These are phyloP conservation scores for Penicillium sp. DNA, from an alignment of 2,329 filamentous ascomycete species.

Conservation along the genomic window DNA sequence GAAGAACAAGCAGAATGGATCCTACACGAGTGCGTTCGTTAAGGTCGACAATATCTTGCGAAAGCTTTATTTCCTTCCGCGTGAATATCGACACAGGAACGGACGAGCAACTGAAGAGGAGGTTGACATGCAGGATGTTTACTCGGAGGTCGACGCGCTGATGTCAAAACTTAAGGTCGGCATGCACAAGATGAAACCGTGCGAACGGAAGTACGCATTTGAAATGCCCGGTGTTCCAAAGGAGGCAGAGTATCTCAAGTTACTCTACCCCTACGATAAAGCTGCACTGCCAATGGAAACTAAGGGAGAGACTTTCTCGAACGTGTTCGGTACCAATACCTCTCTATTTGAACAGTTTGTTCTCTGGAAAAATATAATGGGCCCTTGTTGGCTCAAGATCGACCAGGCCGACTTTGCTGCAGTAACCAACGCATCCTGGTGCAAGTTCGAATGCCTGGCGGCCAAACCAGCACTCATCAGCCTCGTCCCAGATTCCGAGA, in stretches of 20 bases:
- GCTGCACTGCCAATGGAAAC: constrained; percentile 67
- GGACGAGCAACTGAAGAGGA: constrained; percentile 72
- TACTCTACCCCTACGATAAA: constrained; percentile 93
- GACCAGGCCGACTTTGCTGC: constrained; percentile 77
- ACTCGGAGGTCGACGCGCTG: constrained; percentile 79
- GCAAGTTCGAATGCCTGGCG: constrained; percentile 87
- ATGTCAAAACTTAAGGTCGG: constrained; percentile 84
- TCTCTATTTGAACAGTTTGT: constrained; percentile 97
- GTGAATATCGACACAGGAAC: constrained; percentile 58
- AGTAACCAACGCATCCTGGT: constrained; percentile 91
- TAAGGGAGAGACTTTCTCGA: constrained; percentile 85
- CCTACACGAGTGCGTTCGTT: constrained; percentile 87
- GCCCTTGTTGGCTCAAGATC: constrained; percentile 94
- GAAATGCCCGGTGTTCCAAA: constrained; percentile 83
- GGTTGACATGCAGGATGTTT: constrained; percentile 84
- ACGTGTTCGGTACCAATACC: constrained; percentile 90
- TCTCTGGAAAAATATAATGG: constrained; percentile 98
- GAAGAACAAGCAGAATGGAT: constrained; percentile 75
- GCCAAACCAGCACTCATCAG: constrained; percentile 74
- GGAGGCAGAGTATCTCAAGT: constrained; percentile 87
- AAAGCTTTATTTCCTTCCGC: constrained; percentile 89
- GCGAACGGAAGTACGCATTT: constrained; percentile 90
- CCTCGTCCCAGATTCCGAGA: constrained; percentile 72
- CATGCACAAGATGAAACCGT: constrained; percentile 92
- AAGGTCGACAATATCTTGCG: constrained; percentile 93